These are phyloP conservation scores for Gracilaria caudata DNA, from an alignment of 23 red algal genomes.

Conservation along the genomic window DNA sequence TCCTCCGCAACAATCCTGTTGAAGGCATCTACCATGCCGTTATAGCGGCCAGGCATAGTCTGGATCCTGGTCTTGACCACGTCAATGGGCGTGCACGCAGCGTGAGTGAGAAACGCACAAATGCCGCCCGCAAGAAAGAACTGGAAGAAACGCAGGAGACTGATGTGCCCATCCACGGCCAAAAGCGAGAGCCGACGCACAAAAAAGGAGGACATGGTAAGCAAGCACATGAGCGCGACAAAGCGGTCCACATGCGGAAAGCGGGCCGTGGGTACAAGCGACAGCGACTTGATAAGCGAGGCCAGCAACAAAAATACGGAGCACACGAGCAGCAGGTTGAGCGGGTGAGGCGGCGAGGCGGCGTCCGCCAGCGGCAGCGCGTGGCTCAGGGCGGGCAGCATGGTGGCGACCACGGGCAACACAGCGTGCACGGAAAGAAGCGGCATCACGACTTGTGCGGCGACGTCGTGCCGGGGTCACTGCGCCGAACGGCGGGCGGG, in stretches of 20 bases:
- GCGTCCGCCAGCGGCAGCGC: conserved; percentile 1
- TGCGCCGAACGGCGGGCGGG: no score
- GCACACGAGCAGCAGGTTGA: conserved; percentile 31
- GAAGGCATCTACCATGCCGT: conserved; percentile 46
- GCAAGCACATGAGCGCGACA: conserved; percentile 7
- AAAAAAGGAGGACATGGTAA: conserved; percentile 18
- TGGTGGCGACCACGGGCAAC: not conserved
- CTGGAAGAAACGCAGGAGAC: conserved; percentile 65
- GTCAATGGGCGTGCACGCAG: conserved; percentile 85
- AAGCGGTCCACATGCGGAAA: conserved; percentile 39
- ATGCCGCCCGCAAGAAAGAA: conserved; percentile 91
- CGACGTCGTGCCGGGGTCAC: no score
- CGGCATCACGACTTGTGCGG: not conserved
- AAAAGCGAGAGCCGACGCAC: not conserved
- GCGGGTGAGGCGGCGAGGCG: conserved; percentile 10
- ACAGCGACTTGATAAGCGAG: conserved; percentile 33
- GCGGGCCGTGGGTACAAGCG: conserved; percentile 27
- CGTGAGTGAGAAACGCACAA: conserved; percentile 91
- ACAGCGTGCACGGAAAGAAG: not conserved
- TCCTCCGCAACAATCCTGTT: conserved; percentile 78
- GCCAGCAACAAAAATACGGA: conserved; percentile 25
- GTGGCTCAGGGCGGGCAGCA: not conserved
- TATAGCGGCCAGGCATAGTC: conserved; percentile 73
- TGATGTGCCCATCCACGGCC: conserved; percentile 30
- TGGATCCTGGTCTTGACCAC: conserved; percentile 93